Evolutionary conservation across 345 rosid genomes (phyloP).

Genomic region (Hibiscus syriacus): DNA sequence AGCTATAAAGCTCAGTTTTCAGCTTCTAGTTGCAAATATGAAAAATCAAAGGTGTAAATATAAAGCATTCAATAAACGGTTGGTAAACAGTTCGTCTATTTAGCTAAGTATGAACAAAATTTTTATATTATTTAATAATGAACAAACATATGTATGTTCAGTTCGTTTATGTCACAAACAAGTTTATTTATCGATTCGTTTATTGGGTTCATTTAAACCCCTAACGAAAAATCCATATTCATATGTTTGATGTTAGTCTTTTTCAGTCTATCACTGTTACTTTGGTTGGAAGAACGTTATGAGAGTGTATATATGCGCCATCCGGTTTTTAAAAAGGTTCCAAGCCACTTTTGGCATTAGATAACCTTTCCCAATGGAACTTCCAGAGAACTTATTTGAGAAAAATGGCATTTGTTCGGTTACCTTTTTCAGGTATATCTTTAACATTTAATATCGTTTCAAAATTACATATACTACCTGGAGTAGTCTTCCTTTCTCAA

Average conservation of each 20-base stretch:
- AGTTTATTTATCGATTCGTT: too few species aligned
- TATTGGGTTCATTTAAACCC: too few species aligned
- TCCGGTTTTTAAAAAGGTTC: conserved; percentile 95
- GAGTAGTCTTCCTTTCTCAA: background rate
- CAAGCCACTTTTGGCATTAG: conserved; percentile 67
- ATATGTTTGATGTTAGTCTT: background rate
- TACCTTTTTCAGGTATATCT: conserved; percentile 64
- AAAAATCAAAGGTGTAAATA: too few species aligned
- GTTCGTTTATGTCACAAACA: too few species aligned
- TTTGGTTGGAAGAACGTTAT: conserved; percentile 91
- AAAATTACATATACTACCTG: too few species aligned
- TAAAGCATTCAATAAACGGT: too few species aligned
- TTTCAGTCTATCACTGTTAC: conserved; percentile 64
- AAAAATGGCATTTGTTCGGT: conserved; percentile 89
- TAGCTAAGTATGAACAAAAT: too few species aligned
- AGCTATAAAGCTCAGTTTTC: background rate
- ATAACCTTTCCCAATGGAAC: conserved; percentile 96
- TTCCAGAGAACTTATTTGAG: too few species aligned
- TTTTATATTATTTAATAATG: too few species aligned
- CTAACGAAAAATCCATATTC: background rate
- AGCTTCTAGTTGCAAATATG: background rate
- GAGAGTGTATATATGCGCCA: conserved; percentile 76
- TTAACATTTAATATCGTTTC: too few species aligned
- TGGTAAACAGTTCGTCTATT: too few species aligned
- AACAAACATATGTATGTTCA: too few species aligned